A percentile compares a stretch with the other conserved stretches of the same genome.
These are phyloP conservation scores for Cenococcum geophilum DNA, from an alignment of 495 filamentous ascomycete genomes.

Conservation along the genomic window DNA sequence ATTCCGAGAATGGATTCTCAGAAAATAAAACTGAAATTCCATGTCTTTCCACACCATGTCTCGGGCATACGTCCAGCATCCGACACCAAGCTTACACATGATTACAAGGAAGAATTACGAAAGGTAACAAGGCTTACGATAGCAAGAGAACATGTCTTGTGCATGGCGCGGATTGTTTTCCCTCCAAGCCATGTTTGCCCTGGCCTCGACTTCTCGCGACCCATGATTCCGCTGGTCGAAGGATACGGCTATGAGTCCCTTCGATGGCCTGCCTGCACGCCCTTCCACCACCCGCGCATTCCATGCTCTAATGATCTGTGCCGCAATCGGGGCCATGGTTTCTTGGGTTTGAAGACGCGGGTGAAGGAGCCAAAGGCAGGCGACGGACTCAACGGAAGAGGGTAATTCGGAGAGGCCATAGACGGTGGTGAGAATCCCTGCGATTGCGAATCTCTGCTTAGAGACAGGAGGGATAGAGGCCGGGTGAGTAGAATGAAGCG, in stretches of 20 bases:
- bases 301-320: conserved; percentile 53
- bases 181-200: conserved; percentile 69
- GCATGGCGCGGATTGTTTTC: conserved; percentile 77
- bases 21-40: too few species aligned
- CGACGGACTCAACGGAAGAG: conserved; percentile 44
- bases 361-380: conserved; percentile 84
- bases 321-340: conserved; percentile 59
- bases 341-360: conserved; percentile 62
- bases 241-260: conserved; percentile 66
- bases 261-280: conserved; percentile 26
- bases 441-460: conserved; percentile 55
- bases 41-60: too few species aligned
- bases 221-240: conserved; percentile 94
- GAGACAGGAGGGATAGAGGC: conserved; percentile 48
- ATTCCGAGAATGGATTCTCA: too few species aligned
- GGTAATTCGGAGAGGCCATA: conserved; percentile 73
- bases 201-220: conserved; percentile 50
- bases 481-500: conserved; percentile 27
- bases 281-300: conserved; percentile 39
- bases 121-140: conserved; percentile 42
- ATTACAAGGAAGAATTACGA: not conserved
- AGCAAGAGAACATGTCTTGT: conserved; percentile 74
- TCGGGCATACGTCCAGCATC: too few species aligned
- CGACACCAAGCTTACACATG: not conserved
- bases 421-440: conserved; percentile 68